Conservation (phyloP, 805 yeast species). For the Candida sphagnicola region DNA sequence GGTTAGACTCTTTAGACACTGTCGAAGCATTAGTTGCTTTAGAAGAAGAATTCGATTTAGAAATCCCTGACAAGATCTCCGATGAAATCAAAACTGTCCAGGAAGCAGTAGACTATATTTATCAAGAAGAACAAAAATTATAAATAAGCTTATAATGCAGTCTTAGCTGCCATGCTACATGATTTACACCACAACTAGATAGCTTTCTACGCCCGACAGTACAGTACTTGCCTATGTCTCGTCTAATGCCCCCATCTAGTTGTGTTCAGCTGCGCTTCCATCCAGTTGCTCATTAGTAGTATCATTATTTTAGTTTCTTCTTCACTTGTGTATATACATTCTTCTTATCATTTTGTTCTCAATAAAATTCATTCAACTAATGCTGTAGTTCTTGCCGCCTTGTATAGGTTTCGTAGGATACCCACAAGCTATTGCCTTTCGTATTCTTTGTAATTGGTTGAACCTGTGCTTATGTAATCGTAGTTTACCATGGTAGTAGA, state of each 20-base stretch:
- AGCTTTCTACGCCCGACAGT: no score
- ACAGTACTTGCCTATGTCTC: no score
- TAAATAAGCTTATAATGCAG: background rate
- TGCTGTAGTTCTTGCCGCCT: background rate
- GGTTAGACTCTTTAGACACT: slow-evolving; percentile 90
- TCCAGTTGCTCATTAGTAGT: no score
- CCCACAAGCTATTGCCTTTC: no score
- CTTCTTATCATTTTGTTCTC: background rate
- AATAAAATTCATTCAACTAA: background rate
- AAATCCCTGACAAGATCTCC: slow-evolving; percentile 85
- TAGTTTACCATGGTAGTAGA: no score
- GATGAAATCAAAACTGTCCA: slow-evolving; percentile 92
- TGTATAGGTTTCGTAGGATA: no score
- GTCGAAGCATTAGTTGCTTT: slow-evolving; percentile 95
- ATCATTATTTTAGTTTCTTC: background rate
- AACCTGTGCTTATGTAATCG: no score
- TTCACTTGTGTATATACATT: background rate
- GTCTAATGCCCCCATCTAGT: no score
- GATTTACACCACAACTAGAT: background rate
- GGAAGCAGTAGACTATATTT: slow-evolving; percentile 86
- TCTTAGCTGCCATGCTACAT: background rate
- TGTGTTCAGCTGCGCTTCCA: no score
- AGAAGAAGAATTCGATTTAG: slow-evolving; percentile 83
- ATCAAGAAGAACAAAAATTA: slow-evolving; percentile 50
- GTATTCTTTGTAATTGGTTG: no score